A percentile compares a stretch with the other conserved stretches of the same genome.
These are phyloP conservation scores for Hypoxylon perforatum DNA, from an alignment of 495 filamentous ascomycete genomes.

Conservation along the genomic window DNA sequence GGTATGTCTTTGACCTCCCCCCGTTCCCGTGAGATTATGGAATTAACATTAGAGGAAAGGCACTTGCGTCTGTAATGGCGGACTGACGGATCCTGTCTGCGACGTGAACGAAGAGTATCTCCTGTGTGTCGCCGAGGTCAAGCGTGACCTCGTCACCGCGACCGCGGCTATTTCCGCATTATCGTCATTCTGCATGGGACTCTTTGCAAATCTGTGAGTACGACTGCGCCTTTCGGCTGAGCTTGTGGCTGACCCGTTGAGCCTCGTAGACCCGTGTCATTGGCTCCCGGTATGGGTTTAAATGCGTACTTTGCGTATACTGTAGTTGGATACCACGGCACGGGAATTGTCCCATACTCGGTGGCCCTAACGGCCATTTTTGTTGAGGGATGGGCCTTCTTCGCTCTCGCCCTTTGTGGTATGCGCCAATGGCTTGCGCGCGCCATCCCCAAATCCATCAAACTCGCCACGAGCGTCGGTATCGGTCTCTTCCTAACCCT, in stretches of 20 bases:
- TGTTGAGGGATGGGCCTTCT: slow-evolving; percentile 82
- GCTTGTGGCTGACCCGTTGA: neutral
- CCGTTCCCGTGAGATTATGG: neutral
- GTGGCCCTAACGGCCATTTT: slow-evolving; percentile 84
- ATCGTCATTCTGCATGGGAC: slow-evolving; percentile 77
- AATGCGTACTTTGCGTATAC: slow-evolving; percentile 89
- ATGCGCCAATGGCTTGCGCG: slow-evolving; percentile 86
- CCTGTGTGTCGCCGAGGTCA: slow-evolving; percentile 66
- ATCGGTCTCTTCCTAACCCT: slow-evolving; percentile 84
- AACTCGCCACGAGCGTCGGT: slow-evolving; percentile 83
- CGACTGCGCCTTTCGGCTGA: neutral
- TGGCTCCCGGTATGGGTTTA: slow-evolving; percentile 85
- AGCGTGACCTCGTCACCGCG: slow-evolving; percentile 80
- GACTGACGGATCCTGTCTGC: slow-evolving; percentile 62
- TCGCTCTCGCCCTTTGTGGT: slow-evolving; percentile 73
- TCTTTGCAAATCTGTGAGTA: slow-evolving; percentile 69
- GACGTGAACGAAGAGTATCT: slow-evolving; percentile 66
- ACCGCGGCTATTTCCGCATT: slow-evolving; percentile 81
- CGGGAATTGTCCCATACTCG: slow-evolving; percentile 71
- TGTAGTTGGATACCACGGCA: slow-evolving; percentile 79
- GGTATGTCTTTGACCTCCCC: slow-evolving; percentile 33
- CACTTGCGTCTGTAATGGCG: slow-evolving; percentile 74
- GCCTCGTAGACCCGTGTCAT: slow-evolving; percentile 70
- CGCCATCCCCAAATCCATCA: slow-evolving; percentile 79
- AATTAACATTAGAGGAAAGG: slow-evolving; percentile 51